Evolutionary conservation across 805 yeast species (phyloP), one percentile per base, ranked within the genome.

Genomic region (Lachancea cidri): DNA sequence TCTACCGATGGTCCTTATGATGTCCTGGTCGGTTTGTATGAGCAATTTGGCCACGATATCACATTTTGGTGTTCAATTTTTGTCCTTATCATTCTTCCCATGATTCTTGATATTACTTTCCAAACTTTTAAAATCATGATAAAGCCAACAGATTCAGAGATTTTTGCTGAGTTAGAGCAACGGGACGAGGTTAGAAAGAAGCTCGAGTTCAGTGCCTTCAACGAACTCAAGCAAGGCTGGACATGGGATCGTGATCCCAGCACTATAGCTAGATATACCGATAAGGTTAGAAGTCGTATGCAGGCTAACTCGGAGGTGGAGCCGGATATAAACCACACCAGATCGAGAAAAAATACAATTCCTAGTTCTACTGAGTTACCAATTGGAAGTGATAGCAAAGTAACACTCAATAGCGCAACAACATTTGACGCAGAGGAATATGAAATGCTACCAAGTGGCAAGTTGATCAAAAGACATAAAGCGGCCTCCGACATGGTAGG

Each of bases 31-130:
- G 95, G 93, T 2, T 68, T 93, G 36, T 70, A 72, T 43, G 62
- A 79, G 36, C 77, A 77, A 38, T 87, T 86, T 66, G 98, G 98
- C 17, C 63, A 49, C 16, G 97, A 93, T 57, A 59, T 70, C n/a
- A 72, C 85, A 1, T 91, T 88, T 78, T 93, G 98, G 98, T 86
- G 86, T 1, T 62, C 86, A 0, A 64, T 85, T 25, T 55, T 86
- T 22, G 71, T 80, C 1, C 57, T 84, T 15, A 59, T 70, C 1
- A 64, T 76, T 0, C 67, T 86, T 39, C 83, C 91, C 2, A 49
- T 85, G 11, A 61, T 79, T 29, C 65, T 84, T 44, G 98, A 93
- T 57, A 62, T 85, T 30, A 55, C 83, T 4, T 58, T 79, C 39
- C 79, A 82, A 48, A 72, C 81, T 1, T 50, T 79, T 34, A 74